A percentile compares a stretch with the other conserved stretches of the same genome.
phyloP scores from a whole-genome alignment of 108 stramenopile species.

The Aurantiochytrium sp. region DNA sequence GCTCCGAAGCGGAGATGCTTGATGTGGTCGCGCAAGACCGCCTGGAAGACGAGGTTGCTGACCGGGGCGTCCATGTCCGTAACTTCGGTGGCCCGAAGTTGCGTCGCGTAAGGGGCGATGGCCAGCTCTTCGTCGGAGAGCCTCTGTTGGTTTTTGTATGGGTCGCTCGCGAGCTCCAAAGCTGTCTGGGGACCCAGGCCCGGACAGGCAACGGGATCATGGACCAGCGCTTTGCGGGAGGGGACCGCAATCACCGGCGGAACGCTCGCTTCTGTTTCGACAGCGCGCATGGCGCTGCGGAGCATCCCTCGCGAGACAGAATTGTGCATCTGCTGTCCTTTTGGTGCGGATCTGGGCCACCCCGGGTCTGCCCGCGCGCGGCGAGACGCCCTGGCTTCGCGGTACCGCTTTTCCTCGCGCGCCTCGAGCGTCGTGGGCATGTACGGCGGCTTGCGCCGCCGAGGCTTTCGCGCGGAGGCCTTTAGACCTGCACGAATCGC shows the following conservation, averaged over 20 bases:
- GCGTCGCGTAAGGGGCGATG: neutral
- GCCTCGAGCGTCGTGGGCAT: neutral
- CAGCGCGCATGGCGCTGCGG: no score
- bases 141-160: neutral
- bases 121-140: neutral
- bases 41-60: neutral
- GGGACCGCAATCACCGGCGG: no score
- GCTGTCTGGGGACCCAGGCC: neutral
- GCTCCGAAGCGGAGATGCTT: neutral
- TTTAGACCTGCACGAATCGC: no score
- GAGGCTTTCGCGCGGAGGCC: no score
- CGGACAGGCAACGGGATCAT: no score
- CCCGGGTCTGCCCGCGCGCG: no score
- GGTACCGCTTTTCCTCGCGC: neutral
- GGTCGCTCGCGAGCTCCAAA: neutral
- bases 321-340: no score
- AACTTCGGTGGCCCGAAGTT: neutral
- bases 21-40: neutral
- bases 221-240: no score
- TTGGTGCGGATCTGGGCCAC: no score
- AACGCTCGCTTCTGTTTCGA: no score
- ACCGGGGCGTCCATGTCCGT: neutral
- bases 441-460: neutral
- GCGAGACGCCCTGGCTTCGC: no score
- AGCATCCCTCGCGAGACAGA: no score